phyloP scores from a whole-genome alignment of 108 stramenopile species.

The Aureococcus anophagefferens region DNA sequence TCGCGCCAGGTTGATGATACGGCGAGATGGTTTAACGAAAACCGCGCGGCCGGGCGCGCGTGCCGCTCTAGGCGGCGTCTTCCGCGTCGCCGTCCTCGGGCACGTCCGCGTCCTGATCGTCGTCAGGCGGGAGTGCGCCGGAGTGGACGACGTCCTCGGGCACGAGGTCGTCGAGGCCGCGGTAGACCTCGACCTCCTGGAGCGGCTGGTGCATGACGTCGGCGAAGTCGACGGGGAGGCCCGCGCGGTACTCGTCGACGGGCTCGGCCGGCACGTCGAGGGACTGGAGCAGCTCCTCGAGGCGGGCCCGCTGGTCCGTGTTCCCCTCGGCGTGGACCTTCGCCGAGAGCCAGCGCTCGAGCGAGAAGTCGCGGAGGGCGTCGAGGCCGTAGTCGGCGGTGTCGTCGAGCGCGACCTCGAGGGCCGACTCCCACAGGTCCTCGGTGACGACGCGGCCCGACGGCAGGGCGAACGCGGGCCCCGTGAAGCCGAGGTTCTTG shows the following conservation, averaged over 20 bases:
- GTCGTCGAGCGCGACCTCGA: background rate
- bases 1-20: too few species aligned
- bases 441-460: background rate
- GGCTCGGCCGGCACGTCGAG: background rate
- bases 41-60: too few species aligned
- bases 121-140: too few species aligned
- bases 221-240: background rate
- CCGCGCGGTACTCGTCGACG: background rate
- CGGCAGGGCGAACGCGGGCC: too few species aligned
- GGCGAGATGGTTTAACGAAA: too few species aligned
- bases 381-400: background rate
- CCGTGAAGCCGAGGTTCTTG: too few species aligned
- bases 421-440: background rate
- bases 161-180: background rate
- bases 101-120: too few species aligned
- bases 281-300: too few species aligned
- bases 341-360: background rate
- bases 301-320: background rate
- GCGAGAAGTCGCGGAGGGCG: background rate
- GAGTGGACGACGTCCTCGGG: too few species aligned
- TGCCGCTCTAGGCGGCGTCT: too few species aligned
- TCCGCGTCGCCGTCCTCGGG: too few species aligned
- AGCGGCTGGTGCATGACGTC: background rate
- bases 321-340: background rate
- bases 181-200: background rate